phyloP scores from a whole-genome alignment of 2,329 filamentous ascomycete genomes.

The Cadophora sp. region DNA sequence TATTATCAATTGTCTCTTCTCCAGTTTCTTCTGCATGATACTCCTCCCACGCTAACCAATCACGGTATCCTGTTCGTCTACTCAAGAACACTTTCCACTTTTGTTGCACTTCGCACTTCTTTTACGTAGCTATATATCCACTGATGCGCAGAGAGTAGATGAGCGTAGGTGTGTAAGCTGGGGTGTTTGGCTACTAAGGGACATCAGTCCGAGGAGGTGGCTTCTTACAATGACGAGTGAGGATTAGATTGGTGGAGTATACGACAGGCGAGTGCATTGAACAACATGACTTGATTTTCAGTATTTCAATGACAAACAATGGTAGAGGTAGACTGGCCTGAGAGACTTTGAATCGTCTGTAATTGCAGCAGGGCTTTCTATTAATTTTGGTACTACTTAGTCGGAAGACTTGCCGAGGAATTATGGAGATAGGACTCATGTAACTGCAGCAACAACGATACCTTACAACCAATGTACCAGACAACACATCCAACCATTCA shows the following conservation, averaged over 20 bases:
- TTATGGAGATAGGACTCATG: neutral
- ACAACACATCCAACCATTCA: neutral
- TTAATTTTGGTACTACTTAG: too few relatives aligned
- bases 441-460: neutral
- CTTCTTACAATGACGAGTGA: neutral
- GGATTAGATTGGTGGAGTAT: neutral
- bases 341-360: too few relatives aligned
- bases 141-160: neutral
- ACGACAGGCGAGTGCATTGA: neutral
- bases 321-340: too few relatives aligned
- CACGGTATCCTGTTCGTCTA: neutral
- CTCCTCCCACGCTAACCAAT: neutral
- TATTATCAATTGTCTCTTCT: too few relatives aligned
- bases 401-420: neutral
- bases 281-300: neutral
- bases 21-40: too few relatives aligned
- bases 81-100: neutral
- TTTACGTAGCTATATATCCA: neutral
- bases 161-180: neutral
- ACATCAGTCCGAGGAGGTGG: neutral
- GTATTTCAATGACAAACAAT: neutral
- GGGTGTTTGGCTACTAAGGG: neutral
- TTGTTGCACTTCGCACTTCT: constrained; percentile 6
- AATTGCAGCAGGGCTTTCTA: too few relatives aligned
- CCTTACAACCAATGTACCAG: neutral